phyloP scores from a whole-genome alignment of 2,329 filamentous ascomycete species.

The Colletotrichum limetticola region DNA sequence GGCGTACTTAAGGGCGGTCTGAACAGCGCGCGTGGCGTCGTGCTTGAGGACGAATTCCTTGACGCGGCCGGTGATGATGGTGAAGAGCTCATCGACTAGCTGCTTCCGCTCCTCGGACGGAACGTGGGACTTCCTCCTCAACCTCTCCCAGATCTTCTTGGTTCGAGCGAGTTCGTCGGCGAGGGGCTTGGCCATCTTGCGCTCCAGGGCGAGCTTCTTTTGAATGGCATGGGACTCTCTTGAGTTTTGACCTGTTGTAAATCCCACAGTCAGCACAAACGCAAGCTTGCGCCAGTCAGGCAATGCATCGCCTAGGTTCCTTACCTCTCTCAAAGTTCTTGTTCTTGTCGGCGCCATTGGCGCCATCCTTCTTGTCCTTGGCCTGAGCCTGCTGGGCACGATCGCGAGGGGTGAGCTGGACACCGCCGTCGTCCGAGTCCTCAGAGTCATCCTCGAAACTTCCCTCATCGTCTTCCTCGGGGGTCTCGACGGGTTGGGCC shows the following conservation, averaged over 20 bases:
- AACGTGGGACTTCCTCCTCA: conserved; percentile 93
- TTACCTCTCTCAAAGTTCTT: conserved; percentile 56
- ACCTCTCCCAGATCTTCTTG: conserved; percentile 96
- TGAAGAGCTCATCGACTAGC: conserved; percentile 89
- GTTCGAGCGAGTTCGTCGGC: conserved; percentile 88
- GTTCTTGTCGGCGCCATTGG: conserved; percentile 44
- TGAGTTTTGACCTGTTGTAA: conserved; percentile 67
- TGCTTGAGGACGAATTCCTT: conserved; percentile 99
- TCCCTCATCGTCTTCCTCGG: conserved; percentile 44
- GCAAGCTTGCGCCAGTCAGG: background rate
- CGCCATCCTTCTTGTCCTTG: conserved; percentile 41
- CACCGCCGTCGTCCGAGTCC: conserved; percentile 66
- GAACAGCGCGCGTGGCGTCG: conserved; percentile 94
- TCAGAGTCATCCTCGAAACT: conserved; percentile 50
- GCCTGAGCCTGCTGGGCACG: conserved; percentile 46
- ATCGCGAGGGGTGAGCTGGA: conserved; percentile 48
- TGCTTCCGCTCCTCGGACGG: conserved; percentile 88
- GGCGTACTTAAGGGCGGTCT: conserved; percentile 97
- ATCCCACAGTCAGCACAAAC: background rate
- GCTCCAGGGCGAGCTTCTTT: conserved; percentile 86
- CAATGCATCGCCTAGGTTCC: conserved; percentile 36
- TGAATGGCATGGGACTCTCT: conserved; percentile 94
- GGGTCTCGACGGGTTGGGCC: conserved; percentile 41
- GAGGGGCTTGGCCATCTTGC: conserved; percentile 92
- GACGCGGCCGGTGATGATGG: conserved; percentile 89